These are phyloP conservation scores for Capsicum baccatum DNA, from an alignment of 257 asterid genomes.

Conservation along the genomic window DNA sequence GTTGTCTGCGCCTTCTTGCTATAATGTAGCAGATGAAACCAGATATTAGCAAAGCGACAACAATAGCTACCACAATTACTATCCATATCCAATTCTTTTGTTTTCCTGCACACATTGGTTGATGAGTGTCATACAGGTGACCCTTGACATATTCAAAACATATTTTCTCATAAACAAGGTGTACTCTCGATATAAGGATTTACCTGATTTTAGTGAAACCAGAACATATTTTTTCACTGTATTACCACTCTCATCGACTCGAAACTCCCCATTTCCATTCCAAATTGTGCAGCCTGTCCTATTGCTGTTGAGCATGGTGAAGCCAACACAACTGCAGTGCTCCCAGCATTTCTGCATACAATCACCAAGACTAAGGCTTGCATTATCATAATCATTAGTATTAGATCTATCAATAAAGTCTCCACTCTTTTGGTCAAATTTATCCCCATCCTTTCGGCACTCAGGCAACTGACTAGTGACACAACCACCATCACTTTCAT, in stretches of 20 bases:
- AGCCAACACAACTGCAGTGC: constrained; percentile 18
- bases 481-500: constrained; percentile 34
- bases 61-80: constrained; percentile 21
- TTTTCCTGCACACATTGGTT: constrained; percentile 30
- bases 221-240: neutral
- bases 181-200: neutral
- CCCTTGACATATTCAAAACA: neutral
- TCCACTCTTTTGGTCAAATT: constrained; percentile 8
- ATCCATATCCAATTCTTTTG: constrained; percentile 32
- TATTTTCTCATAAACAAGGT: neutral
- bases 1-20: constrained; percentile 29
- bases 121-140: neutral
- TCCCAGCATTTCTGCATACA: neutral
- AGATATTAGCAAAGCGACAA: neutral
- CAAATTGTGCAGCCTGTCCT: neutral
- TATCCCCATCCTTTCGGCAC: constrained; percentile 31
- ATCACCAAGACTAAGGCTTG: neutral
- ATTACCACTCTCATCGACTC: neutral
- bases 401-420: rapidly evolving
- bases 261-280: neutral
- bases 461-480: constrained; percentile 29
- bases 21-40: constrained; percentile 25
- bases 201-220: neutral
- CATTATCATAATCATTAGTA: neutral
- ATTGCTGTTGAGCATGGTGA: neutral